phyloP scores from a whole-genome alignment of 345 rosid genomes.

The Salix udensis region DNA sequence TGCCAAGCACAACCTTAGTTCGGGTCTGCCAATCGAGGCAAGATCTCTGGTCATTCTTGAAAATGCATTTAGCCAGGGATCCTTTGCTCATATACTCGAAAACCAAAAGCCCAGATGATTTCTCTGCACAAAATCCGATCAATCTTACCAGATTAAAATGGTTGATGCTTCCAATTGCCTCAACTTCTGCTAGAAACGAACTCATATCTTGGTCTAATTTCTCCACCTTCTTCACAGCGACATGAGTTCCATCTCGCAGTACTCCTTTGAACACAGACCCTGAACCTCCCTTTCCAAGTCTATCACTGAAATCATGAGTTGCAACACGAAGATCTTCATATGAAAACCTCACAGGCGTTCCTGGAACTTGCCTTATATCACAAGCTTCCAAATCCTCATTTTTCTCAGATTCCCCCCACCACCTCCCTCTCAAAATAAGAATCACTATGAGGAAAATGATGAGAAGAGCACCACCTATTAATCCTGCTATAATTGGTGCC shows the following conservation, averaged over 20 bases:
- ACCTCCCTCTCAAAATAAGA: no score
- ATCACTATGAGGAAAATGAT: no score
- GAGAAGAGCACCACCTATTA: no score
- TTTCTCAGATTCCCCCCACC: not conserved
- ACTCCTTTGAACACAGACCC: constrained; percentile 72
- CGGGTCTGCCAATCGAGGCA: constrained; percentile 6
- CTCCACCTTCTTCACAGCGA: constrained; percentile 73
- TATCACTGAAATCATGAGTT: constrained; percentile 50
- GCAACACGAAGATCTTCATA: constrained; percentile 49
- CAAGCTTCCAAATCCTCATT: no score
- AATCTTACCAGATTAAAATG: constrained; percentile 43
- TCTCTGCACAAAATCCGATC: constrained; percentile 10
- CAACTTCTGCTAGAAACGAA: constrained; percentile 62
- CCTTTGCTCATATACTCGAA: constrained; percentile 18
- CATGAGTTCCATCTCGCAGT: constrained; percentile 61
- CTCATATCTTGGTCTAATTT: constrained; percentile 61
- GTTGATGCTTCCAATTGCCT: constrained; percentile 60
- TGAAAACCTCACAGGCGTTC: constrained; percentile 47
- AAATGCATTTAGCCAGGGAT: constrained; percentile 14
- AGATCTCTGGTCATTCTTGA: not conserved
- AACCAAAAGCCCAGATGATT: constrained; percentile 9
- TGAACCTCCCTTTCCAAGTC: constrained; percentile 73
- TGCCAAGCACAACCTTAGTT: not conserved
- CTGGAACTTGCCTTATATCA: no score
- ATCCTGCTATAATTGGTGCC: no score